phyloP scores from a whole-genome alignment of 2,329 filamentous ascomycete genomes.

The Didymellaceae sp. region DNA sequence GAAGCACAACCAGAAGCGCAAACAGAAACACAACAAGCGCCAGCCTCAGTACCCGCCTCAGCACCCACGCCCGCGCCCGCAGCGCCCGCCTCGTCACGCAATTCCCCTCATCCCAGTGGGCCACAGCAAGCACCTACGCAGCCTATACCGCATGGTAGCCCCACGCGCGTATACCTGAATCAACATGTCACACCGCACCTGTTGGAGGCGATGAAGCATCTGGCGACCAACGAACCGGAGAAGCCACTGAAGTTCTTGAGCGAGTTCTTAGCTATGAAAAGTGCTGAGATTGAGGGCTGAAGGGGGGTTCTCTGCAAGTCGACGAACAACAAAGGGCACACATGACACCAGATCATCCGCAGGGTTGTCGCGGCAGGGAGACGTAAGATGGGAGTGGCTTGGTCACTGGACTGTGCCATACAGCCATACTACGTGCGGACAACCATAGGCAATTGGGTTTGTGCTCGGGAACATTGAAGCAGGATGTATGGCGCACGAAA shows the following conservation, averaged over 20 bases:
- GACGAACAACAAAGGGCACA: neutral
- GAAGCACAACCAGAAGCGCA: constrained; percentile 1
- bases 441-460: neutral
- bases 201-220: constrained; percentile 60
- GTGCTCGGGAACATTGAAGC: neutral
- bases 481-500: neutral
- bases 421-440: neutral
- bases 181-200: constrained; percentile 58
- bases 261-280: constrained; percentile 56
- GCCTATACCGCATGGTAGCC: constrained; percentile 55
- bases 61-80: constrained; percentile 21
- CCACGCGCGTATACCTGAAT: constrained; percentile 58
- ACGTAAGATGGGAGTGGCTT: neutral
- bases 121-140: constrained; percentile 39
- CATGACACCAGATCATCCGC: too few relatives aligned
- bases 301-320: too few relatives aligned
- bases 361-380: too few relatives aligned
- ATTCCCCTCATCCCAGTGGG: constrained; percentile 43
- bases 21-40: constrained; percentile 4
- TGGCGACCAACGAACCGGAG: constrained; percentile 58
- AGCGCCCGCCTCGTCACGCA: constrained; percentile 38
- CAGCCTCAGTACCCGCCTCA: constrained; percentile 15
- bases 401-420: too few relatives aligned
- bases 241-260: constrained; percentile 58
- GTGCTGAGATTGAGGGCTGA: constrained; percentile 55